Evolutionary conservation across 495 filamentous ascomycete genomes (phyloP).

Genomic region (Durotheca rogersii): DNA sequence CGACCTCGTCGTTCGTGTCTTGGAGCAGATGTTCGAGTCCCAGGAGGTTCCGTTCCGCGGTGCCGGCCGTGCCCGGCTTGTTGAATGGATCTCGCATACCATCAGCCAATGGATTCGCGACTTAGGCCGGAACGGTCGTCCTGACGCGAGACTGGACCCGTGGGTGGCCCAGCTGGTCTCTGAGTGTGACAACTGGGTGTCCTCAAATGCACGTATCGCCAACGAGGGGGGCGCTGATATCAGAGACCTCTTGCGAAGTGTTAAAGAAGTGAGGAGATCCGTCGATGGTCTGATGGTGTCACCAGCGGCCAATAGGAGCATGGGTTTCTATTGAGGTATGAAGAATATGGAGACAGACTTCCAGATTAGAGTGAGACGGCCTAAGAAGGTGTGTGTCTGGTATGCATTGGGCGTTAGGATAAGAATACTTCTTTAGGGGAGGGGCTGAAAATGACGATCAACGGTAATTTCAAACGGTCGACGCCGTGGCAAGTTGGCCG

Average conservation of each 20-base stretch:
- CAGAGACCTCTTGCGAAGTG: slow-evolving; percentile 19
- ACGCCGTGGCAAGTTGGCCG: too few species aligned
- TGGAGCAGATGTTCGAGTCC: slow-evolving; percentile 81
- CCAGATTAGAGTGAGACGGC: background rate
- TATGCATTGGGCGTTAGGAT: slow-evolving; percentile 17
- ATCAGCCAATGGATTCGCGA: slow-evolving; percentile 46
- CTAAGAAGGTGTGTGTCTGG: background rate
- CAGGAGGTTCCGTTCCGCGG: slow-evolving; percentile 83
- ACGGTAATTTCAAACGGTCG: too few species aligned
- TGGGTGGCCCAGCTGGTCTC: slow-evolving; percentile 47
- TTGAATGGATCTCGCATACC: slow-evolving; percentile 45
- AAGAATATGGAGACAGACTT: background rate
- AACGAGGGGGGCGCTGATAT: slow-evolving; percentile 37
- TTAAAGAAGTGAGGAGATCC: slow-evolving; percentile 23
- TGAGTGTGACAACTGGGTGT: slow-evolving; percentile 41
- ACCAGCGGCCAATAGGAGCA: slow-evolving; percentile 20
- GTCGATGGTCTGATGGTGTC: slow-evolving; percentile 28
- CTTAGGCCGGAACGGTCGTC: slow-evolving; percentile 40
- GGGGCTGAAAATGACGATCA: slow-evolving; percentile 4
- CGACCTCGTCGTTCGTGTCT: slow-evolving; percentile 70
- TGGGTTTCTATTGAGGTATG: slow-evolving; percentile 31
- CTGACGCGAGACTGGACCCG: slow-evolving; percentile 36
- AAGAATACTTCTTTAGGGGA: slow-evolving; percentile 11
- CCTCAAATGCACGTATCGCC: slow-evolving; percentile 18
- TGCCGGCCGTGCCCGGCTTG: slow-evolving; percentile 40